Conservation (phyloP, 352 stramenopile genomes). For the Globisporangium spiculum region DNA sequence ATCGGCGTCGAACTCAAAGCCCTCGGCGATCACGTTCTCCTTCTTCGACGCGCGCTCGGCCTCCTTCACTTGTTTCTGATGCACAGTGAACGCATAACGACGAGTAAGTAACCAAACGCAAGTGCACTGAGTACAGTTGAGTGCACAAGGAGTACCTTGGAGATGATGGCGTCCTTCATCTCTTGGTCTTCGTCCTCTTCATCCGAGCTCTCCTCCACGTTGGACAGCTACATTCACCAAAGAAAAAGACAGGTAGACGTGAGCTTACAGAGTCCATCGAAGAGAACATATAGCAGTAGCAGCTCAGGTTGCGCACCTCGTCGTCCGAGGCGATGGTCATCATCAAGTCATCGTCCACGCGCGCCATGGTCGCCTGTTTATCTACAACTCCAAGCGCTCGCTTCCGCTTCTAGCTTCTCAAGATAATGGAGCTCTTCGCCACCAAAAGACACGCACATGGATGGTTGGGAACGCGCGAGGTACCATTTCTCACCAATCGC, state of each 20-base stretch:
- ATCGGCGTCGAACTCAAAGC: conserved; percentile 84
- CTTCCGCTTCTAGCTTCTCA: conserved; percentile 8
- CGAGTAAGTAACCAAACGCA: background rate
- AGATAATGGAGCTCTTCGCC: conserved; percentile 14
- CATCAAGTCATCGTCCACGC: conserved; percentile 65
- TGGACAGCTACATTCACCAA: conserved; percentile 34
- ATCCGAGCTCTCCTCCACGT: conserved; percentile 73
- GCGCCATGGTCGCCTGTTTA: conserved; percentile 21
- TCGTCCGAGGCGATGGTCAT: conserved; percentile 90
- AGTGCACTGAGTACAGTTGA: background rate
- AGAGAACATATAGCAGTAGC: background rate
- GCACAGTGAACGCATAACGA: background rate
- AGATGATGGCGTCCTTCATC: conserved; percentile 66
- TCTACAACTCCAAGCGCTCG: background rate
- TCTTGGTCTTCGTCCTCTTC: conserved; percentile 42
- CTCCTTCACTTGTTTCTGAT: conserved; percentile 41
- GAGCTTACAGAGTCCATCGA: background rate
- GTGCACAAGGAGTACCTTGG: conserved; percentile 31
- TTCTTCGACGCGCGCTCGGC: conserved; percentile 42
- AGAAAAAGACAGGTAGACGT: background rate
- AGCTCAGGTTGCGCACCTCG: conserved; percentile 32
- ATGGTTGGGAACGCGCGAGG: conserved; percentile 20
- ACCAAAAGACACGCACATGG: conserved; percentile 24
- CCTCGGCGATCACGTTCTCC: conserved; percentile 63
- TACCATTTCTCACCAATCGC: conserved; percentile 12